Evolutionary conservation across 495 filamentous ascomycete genomes (phyloP).

Genomic region (Lepidopterella palustris): DNA sequence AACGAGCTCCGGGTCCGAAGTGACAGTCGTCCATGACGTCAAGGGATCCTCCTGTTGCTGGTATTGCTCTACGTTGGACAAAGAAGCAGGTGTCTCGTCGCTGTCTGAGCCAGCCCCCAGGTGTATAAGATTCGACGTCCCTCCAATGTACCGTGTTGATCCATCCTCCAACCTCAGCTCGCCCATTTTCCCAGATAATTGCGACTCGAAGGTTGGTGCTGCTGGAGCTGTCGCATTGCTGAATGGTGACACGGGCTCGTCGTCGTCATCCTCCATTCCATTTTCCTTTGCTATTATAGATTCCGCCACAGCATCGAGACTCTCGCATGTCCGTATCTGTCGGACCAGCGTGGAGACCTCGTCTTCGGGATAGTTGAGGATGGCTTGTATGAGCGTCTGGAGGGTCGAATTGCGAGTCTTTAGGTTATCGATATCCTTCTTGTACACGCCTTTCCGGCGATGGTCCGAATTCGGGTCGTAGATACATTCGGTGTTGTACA

Average conservation of each 20-base stretch:
- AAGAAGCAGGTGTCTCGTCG: conserved; percentile 10
- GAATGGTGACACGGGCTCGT: conserved; percentile 33
- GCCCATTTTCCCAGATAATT: conserved; percentile 88
- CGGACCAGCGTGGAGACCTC: conserved; percentile 74
- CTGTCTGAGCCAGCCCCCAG: conserved; percentile 45
- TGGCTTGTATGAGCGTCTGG: conserved; percentile 85
- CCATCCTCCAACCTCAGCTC: conserved; percentile 83
- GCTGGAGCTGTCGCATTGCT: conserved; percentile 20
- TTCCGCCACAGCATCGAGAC: conserved; percentile 83
- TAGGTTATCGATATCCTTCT: conserved; percentile 84
- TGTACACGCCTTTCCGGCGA: conserved; percentile 92
- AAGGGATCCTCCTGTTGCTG: conserved; percentile 57
- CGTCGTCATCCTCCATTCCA: conserved; percentile 33
- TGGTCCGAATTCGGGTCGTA: conserved; percentile 97
- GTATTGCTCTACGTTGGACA: conserved; percentile 38
- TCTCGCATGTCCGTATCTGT: conserved; percentile 88
- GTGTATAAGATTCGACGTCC: conserved; percentile 90
- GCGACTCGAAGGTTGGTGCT: conserved; percentile 67
- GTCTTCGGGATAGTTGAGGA: conserved; percentile 81
- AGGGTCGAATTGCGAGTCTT: conserved; percentile 83
- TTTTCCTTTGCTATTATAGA: conserved; percentile 57
- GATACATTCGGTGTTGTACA: conserved; percentile 87
- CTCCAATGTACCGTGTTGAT: conserved; percentile 85
- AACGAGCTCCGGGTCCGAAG: conserved; percentile 68
- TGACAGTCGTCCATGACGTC: conserved; percentile 82